These are phyloP conservation scores for Ophiostoma tasmaniense DNA, from an alignment of 2,329 filamentous ascomycete genomes.

Conservation along the genomic window DNA sequence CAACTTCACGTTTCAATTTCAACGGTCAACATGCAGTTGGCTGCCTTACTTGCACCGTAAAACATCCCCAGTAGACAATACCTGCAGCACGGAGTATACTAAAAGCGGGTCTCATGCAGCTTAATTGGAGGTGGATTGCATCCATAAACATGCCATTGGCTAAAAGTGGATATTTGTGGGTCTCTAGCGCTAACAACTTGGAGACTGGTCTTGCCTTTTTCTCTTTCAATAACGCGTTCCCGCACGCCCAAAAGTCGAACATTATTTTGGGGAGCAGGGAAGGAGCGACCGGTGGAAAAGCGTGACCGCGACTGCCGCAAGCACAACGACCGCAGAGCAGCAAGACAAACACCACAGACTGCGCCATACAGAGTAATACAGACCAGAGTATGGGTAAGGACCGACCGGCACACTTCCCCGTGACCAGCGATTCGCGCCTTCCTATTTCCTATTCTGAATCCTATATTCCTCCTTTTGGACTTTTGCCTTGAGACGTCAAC, in stretches of 20 bases:
- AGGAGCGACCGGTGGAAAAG: conserved; percentile 10
- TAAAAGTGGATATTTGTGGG: background rate
- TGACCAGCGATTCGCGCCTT: background rate
- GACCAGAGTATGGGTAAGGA: background rate
- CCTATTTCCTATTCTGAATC: background rate
- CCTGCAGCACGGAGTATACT: background rate
- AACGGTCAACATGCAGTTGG: background rate
- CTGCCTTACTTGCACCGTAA: background rate
- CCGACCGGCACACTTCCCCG: background rate
- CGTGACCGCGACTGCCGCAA: conserved; percentile 16
- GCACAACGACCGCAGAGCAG: background rate
- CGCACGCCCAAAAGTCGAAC: background rate
- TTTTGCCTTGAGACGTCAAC: background rate
- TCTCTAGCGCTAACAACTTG: conserved; percentile 7
- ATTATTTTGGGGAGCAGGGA: background rate
- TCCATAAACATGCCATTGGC: background rate
- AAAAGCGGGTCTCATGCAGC: conserved; percentile 26
- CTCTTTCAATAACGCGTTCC: conserved; percentile 12
- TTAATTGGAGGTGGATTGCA: background rate
- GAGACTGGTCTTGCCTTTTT: conserved; percentile 6
- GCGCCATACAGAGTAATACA: no score
- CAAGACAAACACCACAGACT: conserved; percentile 2
- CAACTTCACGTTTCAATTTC: background rate
- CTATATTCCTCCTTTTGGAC: background rate
- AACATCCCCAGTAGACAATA: background rate